Percentiles rank a stretch among this genome's conserved stretches.
Conservation (phyloP, 306 rosid species). For the Chamaecrista fasciculata region DNA sequence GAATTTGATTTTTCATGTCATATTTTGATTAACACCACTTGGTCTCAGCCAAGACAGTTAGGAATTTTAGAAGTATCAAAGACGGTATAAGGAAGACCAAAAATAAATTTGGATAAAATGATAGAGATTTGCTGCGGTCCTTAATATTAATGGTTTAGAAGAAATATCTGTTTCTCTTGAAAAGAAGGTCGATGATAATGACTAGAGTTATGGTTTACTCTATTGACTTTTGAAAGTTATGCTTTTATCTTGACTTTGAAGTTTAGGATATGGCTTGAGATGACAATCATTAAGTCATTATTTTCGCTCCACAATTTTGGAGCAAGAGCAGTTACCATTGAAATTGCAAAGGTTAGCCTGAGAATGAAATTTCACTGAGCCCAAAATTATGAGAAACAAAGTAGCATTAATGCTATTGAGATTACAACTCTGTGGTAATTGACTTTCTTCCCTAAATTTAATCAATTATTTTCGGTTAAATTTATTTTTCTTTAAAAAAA, state of each 20-base stretch:
- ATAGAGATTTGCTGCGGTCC: too few species aligned
- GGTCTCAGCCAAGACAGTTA: slow-evolving; percentile 8
- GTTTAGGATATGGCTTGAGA: background rate
- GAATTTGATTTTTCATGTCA: background rate
- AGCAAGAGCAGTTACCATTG: background rate
- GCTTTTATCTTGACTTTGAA: background rate
- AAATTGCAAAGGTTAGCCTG: background rate
- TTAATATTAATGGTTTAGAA: too few species aligned
- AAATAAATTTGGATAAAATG: background rate
- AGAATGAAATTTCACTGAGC: background rate
- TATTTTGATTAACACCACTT: background rate
- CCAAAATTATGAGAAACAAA: slow-evolving; percentile 7
- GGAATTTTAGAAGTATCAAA: background rate
- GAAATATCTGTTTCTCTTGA: too few species aligned
- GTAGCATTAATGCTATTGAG: background rate
- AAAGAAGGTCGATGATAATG: too few species aligned
- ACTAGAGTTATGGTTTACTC: background rate
- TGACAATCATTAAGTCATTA: background rate
- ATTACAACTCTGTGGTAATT: background rate
- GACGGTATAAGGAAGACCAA: background rate
- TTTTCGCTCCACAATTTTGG: background rate
- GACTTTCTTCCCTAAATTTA: background rate
- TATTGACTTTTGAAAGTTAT: slow-evolving; percentile 10
- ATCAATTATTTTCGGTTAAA: background rate
- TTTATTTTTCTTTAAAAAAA: background rate